Evolutionary conservation across 306 rosid genomes (phyloP).

Genomic region (Quercus suber): DNA sequence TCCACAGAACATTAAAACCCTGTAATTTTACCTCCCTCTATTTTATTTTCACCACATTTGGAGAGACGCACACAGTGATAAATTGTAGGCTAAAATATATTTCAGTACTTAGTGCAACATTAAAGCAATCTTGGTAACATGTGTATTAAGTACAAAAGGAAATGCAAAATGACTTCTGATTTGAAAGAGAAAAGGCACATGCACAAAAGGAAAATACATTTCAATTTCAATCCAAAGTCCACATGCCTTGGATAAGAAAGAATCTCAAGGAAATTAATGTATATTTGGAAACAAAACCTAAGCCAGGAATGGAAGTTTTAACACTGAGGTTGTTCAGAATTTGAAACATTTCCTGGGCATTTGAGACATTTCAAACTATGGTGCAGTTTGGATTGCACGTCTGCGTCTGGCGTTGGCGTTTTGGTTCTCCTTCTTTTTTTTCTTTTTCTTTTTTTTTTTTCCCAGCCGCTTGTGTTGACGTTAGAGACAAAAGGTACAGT

Average conservation of each 20-base stretch:
- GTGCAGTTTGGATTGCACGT: too few species aligned
- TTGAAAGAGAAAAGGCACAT: conserved; percentile 5
- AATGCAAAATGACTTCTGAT: conserved; percentile 5
- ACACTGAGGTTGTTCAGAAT: too few species aligned
- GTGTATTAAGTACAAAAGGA: background rate
- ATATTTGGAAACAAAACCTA: too few species aligned
- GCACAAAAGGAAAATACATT: background rate
- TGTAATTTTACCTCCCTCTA: background rate
- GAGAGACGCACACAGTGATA: background rate
- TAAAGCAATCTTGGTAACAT: background rate
- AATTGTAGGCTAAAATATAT: background rate
- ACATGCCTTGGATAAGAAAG: background rate
- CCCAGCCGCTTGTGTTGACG: too few species aligned
- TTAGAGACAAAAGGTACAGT: too few species aligned
- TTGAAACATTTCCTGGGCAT: too few species aligned
- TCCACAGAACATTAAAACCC: background rate
- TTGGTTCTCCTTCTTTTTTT: too few species aligned
- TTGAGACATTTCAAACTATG: too few species aligned
- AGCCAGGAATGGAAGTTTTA: too few species aligned
- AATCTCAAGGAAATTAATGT: too few species aligned
- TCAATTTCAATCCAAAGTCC: background rate
- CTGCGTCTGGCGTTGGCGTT: too few species aligned
- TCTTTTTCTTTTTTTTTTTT: too few species aligned
- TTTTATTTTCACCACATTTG: background rate
- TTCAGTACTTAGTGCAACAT: conserved; percentile 1